Evolutionary conservation across 352 stramenopile species (phyloP).

Genomic region (Aphanomyces cochlioides): DNA sequence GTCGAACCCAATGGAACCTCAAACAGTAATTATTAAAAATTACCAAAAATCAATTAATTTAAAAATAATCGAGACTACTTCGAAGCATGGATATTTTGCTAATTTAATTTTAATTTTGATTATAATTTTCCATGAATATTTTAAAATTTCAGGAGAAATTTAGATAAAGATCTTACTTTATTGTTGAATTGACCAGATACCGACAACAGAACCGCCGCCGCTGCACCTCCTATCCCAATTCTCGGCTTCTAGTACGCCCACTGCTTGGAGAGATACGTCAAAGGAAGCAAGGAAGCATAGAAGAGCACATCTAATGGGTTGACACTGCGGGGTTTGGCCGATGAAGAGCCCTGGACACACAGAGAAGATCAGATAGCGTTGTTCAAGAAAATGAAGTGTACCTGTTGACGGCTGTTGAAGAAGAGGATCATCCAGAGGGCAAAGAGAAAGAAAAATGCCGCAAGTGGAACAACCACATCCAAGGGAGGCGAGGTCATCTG

Average conservation of each 20-base stretch:
- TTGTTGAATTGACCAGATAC: no score
- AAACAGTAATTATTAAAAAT: no score
- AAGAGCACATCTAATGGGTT: conserved; percentile 71
- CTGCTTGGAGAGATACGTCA: conserved; percentile 71
- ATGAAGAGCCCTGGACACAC: background rate
- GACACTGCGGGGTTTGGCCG: background rate
- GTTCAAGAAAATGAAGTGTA: no score
- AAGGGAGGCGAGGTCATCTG: conserved; percentile 54
- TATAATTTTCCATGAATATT: conserved; percentile 3
- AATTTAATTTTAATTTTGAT: no score
- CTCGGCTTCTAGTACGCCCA: conserved; percentile 58
- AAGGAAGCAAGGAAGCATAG: conserved; percentile 76
- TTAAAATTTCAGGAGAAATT: no score
- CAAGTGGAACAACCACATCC: conserved; percentile 55
- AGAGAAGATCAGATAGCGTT: background rate
- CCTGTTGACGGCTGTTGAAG: conserved; percentile 36
- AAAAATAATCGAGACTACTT: conserved; percentile 2
- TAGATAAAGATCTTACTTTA: no score
- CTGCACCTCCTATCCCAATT: background rate
- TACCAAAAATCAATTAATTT: background rate
- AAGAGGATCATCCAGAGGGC: conserved; percentile 74
- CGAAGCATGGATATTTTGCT: no score
- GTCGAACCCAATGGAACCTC: no score
- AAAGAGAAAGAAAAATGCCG: conserved; percentile 63
- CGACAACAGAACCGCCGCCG: no score